phyloP scores from a whole-genome alignment of 306 rosid genomes.

The Erythrophleum fordii region DNA sequence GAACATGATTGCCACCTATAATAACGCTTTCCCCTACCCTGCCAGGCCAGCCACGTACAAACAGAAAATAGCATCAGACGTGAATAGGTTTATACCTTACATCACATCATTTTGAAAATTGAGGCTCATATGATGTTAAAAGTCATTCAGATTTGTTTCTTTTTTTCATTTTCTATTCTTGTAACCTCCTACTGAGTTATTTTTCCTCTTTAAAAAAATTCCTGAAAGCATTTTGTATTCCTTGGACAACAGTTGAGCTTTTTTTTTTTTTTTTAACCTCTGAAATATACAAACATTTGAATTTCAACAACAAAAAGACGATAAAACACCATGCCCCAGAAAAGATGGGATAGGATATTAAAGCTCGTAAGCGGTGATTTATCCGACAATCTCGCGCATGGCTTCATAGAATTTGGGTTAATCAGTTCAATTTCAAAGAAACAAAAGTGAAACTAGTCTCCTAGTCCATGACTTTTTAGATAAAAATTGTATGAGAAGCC shows the following conservation, averaged over 20 bases:
- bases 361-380: background rate
- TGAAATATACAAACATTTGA: background rate
- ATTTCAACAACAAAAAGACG: background rate
- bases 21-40: background rate
- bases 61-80: background rate
- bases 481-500: background rate
- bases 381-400: conserved; percentile 38
- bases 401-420: background rate
- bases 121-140: background rate
- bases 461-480: background rate
- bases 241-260: background rate
- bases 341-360: background rate
- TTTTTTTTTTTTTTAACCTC: background rate
- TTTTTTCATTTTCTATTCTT: no score
- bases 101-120: background rate
- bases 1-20: background rate
- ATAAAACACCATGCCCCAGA: background rate
- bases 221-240: no score
- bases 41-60: background rate
- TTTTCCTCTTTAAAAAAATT: no score
- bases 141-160: background rate
- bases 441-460: background rate
- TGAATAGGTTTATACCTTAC: background rate
- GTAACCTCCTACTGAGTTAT: no score
- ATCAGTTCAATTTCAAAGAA: background rate